Percentiles rank a stretch among this genome's conserved stretches.
Evolutionary conservation across 139 green algal species (phyloP).

Genomic region (Pycnococcus provasolii): DNA sequence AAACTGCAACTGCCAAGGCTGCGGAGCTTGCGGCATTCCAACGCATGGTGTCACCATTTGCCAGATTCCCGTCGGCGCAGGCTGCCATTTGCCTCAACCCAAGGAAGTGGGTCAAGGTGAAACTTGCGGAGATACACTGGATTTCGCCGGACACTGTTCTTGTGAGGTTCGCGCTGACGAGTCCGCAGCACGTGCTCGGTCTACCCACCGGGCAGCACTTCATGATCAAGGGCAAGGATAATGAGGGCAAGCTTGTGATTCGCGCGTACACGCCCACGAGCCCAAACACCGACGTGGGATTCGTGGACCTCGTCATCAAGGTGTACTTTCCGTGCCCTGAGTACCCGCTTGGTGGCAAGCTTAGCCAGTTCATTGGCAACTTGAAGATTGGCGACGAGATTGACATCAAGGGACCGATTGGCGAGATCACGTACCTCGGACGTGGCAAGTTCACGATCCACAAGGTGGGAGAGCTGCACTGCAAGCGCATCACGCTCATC

Average conservation of each 20-base stretch:
- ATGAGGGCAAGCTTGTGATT: slow-evolving; percentile 75
- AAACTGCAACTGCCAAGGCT: too few relatives aligned
- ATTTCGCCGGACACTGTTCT: slow-evolving; percentile 62
- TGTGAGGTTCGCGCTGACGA: slow-evolving; percentile 77
- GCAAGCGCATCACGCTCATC: slow-evolving; percentile 62
- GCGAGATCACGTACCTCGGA: slow-evolving; percentile 66
- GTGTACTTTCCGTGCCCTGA: slow-evolving; percentile 48
- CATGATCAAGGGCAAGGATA: slow-evolving; percentile 47
- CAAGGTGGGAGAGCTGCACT: not conserved
- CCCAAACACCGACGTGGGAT: slow-evolving; percentile 59
- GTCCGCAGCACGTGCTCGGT: slow-evolving; percentile 58
- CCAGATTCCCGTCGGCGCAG: not conserved
- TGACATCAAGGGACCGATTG: slow-evolving; percentile 79
- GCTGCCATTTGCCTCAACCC: not conserved
- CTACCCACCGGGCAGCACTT: slow-evolving; percentile 83
- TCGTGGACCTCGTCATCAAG: slow-evolving; percentile 91
- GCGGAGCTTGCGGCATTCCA: too few relatives aligned
- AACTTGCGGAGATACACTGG: not conserved
- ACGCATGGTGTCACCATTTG: too few relatives aligned
- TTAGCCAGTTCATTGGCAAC: slow-evolving; percentile 48
- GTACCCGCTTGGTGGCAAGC: slow-evolving; percentile 69
- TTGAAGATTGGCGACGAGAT: slow-evolving; percentile 69
- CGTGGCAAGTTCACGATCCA: slow-evolving; percentile 17
- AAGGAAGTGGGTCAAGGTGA: slow-evolving; percentile 28
- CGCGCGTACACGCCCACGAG: slow-evolving; percentile 80